Evolutionary conservation across 106 monocot species (phyloP).

Genomic region (Dendrobium nobile): DNA sequence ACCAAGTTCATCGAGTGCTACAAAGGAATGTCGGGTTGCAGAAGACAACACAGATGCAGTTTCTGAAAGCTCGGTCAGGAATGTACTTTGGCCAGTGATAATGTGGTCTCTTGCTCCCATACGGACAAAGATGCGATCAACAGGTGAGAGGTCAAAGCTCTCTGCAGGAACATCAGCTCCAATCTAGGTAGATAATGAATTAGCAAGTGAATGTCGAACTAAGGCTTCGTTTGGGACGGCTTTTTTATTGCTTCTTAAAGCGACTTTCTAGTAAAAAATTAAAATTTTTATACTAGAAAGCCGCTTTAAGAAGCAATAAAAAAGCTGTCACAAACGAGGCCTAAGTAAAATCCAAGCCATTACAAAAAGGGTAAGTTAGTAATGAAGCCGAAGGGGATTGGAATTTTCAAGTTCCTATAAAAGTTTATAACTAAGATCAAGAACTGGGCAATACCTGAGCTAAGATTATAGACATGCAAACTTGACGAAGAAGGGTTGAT

Average conservation of each 20-base stretch:
- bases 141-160: conserved; percentile 65
- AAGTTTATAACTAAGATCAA: not conserved
- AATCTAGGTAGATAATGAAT: conserved; percentile 28
- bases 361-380: not conserved
- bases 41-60: conserved; percentile 87
- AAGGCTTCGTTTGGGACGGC: too few species aligned
- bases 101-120: conserved; percentile 95
- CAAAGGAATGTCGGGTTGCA: conserved; percentile 79
- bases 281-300: too few species aligned
- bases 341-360: not conserved
- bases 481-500: conserved; percentile 93
- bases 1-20: conserved; percentile 93
- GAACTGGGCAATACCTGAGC: conserved; percentile 47
- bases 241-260: too few species aligned
- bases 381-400: not conserved
- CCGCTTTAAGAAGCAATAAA: too few species aligned
- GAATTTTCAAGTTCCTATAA: not conserved
- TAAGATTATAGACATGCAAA: conserved; percentile 82
- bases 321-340: too few species aligned
- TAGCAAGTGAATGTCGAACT: not conserved
- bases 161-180: conserved; percentile 97
- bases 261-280: too few species aligned
- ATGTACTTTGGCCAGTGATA: conserved; percentile 90
- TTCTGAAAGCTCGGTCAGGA: conserved; percentile 85
- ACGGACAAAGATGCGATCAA: conserved; percentile 90